A percentile compares a stretch with the other conserved stretches of the same genome.
These are phyloP conservation scores for Aureobasidium leucospermi DNA, from an alignment of 2,329 filamentous ascomycete genomes.

Conservation along the genomic window DNA sequence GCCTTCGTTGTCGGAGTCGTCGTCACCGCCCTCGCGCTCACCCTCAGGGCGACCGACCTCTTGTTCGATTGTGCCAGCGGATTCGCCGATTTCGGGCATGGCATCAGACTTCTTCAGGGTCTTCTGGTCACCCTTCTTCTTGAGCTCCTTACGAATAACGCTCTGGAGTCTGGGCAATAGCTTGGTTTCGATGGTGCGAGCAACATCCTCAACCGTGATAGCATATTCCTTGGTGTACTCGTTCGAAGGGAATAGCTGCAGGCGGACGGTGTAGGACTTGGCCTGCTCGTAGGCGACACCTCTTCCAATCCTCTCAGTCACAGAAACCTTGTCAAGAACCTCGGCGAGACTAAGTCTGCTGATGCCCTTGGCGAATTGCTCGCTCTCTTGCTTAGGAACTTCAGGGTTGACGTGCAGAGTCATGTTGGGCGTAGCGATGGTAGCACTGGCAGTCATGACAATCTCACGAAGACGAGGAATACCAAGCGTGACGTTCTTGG, in stretches of 20 bases:
- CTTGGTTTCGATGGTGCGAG: constrained; percentile 69
- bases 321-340: constrained; percentile 71
- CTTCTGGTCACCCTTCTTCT: constrained; percentile 62
- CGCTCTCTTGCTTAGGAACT: constrained; percentile 59
- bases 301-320: constrained; percentile 71
- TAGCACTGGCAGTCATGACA: constrained; percentile 88
- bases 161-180: constrained; percentile 67
- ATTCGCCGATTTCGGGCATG: constrained; percentile 67
- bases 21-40: constrained; percentile 50
- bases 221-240: constrained; percentile 85
- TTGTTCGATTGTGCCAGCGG: constrained; percentile 50
- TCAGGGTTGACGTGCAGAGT: constrained; percentile 71
- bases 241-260: constrained; percentile 74
- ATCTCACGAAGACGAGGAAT: constrained; percentile 96
- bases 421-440: constrained; percentile 88
- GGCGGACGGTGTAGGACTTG: constrained; percentile 75
- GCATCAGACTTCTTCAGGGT: constrained; percentile 56
- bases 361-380: constrained; percentile 85
- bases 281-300: constrained; percentile 62
- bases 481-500: constrained; percentile 98
- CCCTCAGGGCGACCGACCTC: constrained; percentile 35
- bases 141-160: constrained; percentile 67
- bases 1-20: constrained; percentile 58
- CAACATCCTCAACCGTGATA: constrained; percentile 69
- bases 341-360: constrained; percentile 77